Evolutionary conservation across 768 basidiomycete genomes (phyloP), one percentile per base, ranked within the genome.

Genomic region (Collybia mongolica): DNA sequence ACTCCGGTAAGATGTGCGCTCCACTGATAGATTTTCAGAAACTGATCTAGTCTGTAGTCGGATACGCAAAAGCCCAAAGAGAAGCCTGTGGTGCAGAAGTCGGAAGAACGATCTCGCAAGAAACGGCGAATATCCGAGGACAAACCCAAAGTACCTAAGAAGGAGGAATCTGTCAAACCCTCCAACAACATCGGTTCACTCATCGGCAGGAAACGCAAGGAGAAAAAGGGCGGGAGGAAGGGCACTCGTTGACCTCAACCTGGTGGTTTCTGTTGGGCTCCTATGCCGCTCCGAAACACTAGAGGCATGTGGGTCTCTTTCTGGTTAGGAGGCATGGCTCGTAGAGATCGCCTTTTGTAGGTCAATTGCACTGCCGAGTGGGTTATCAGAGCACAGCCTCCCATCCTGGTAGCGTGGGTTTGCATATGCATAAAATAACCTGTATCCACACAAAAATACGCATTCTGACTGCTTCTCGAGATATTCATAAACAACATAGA

Each of bases 141-240:
- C 18, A 54, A 56, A 40, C 22, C 52, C 17, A 56, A 54, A 51
- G 32, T 32, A 6, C 7, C 46, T 8, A 38, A 26, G 19, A 52
- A 65, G 36, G 56, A 55, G 54, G 52, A 54, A 59, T 59, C 56
- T 2, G 51, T 56, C 19, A 64, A 57, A 48, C 39, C 65, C 1
- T 73, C 72, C 20, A 72, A 77, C 32, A 71, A 72, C 1, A 57
- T 91, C 32, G 89, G 90, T 5, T 76, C 83, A 6, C 56, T 93
- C 28, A 93, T 93, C 56, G 90, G 91, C 12, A 74, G 88, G 60
- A 93, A 93, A 71, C 76, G 91, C 47, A 87, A 84, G 61, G 84
- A 40, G 87, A 79, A 65, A n/a, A n/a, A n/a, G 65, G 57, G 12
- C 66, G 65, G 19, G 73, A 70, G 36, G 59, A 59, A 49, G 44